These are phyloP conservation scores for Rhododendron griersonianum DNA, from an alignment of 148 eudicot species.

Conservation along the genomic window DNA sequence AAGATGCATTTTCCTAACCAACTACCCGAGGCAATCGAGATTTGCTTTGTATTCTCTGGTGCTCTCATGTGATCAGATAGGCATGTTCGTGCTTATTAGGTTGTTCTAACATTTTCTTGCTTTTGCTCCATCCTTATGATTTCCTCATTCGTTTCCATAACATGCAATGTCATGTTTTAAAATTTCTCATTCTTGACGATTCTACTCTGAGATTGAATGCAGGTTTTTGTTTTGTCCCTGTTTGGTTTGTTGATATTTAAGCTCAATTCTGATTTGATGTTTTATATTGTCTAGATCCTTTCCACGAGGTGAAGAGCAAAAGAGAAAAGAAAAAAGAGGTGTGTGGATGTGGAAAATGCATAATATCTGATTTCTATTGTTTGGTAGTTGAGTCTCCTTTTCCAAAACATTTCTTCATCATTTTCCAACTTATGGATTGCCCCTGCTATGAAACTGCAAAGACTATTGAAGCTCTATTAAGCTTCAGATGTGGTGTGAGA, in stretches of 20 bases:
- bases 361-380: background rate
- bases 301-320: slow-evolving; percentile 99
- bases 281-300: slow-evolving; percentile 63
- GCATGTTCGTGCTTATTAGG: background rate
- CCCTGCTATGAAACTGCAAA: background rate
- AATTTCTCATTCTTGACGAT: background rate
- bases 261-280: slow-evolving; percentile 30
- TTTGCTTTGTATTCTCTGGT: background rate
- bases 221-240: background rate
- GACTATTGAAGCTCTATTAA: background rate
- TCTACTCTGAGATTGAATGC: background rate
- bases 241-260: background rate
- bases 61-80: background rate
- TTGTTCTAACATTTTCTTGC: background rate
- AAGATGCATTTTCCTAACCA: background rate
- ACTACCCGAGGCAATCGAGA: background rate
- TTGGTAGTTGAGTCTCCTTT: background rate
- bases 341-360: slow-evolving; percentile 28
- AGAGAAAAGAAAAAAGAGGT: slow-evolving; percentile 99
- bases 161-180: background rate
- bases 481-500: background rate
- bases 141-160: background rate
- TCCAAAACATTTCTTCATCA: background rate
- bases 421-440: background rate
- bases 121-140: background rate